Conservation (phyloP, 805 yeast species). For the Kuraishia cidri region DNA sequence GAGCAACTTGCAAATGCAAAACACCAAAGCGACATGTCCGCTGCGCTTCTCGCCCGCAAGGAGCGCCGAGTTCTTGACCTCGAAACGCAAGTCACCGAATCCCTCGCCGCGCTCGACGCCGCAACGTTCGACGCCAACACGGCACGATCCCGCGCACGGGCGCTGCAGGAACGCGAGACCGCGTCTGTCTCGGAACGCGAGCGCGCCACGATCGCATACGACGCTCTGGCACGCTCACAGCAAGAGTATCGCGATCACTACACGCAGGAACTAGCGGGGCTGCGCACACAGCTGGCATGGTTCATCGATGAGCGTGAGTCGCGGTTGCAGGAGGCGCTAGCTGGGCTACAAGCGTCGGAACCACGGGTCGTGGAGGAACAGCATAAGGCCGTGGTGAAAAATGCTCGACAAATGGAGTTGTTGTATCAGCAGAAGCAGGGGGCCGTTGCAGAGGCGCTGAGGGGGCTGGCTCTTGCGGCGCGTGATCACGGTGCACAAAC, state of each 20-base stretch:
- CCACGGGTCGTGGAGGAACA: conserved; percentile 32
- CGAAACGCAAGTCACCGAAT: conserved; percentile 46
- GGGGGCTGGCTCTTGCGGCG: conserved; percentile 26
- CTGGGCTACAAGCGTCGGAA: conserved; percentile 10
- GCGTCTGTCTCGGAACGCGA: conserved; percentile 41
- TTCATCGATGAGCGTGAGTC: conserved; percentile 22
- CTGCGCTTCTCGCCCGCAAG: conserved; percentile 58
- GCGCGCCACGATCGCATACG: conserved; percentile 49
- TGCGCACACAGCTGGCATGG: conserved; percentile 22
- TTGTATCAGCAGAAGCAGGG: conserved; percentile 33
- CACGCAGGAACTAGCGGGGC: conserved; percentile 25
- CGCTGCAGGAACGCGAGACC: conserved; percentile 35
- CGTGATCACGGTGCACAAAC: conserved; percentile 35
- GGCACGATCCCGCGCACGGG: conserved; percentile 38
- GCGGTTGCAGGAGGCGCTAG: background rate
- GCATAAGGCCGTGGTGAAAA: conserved; percentile 33
- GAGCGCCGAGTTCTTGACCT: conserved; percentile 61
- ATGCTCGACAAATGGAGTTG: conserved; percentile 32
- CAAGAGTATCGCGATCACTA: conserved; percentile 31
- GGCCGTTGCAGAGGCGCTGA: conserved; percentile 24
- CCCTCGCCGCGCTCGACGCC: conserved; percentile 36
- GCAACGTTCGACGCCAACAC: conserved; percentile 39
- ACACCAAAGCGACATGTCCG: conserved; percentile 72
- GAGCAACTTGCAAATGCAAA: conserved; percentile 64
- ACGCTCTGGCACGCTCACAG: conserved; percentile 42